Conservation (phyloP, 2,329 filamentous ascomycete genomes). For the Orbilia blumenaviensis region DNA sequence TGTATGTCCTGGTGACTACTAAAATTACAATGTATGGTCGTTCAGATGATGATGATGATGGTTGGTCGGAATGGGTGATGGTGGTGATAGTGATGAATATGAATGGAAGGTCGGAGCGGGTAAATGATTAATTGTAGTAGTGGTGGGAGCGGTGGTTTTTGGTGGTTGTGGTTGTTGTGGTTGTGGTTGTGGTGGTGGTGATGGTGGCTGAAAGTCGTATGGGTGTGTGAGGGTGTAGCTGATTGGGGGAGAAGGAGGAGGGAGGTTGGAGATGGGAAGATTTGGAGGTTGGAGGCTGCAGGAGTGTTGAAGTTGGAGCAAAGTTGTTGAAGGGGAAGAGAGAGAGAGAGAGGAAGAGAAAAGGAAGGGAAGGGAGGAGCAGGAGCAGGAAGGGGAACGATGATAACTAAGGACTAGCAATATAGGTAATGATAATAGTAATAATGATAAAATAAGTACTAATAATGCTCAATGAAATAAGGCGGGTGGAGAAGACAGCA, state of each 20-base stretch:
- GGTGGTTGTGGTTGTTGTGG: not conserved
- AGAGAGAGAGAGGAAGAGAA: not conserved
- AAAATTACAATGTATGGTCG: too few relatives aligned
- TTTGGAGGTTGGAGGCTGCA: not conserved
- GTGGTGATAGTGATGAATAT: not conserved
- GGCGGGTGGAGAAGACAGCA: not conserved
- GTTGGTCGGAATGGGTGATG: not conserved
- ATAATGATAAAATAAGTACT: not conserved
- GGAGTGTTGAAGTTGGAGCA: not conserved
- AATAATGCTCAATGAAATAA: too few relatives aligned
- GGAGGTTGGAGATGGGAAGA: not conserved
- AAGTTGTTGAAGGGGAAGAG: not conserved
- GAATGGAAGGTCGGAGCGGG: too few relatives aligned
- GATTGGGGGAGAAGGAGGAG: not conserved
- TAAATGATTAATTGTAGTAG: too few relatives aligned
- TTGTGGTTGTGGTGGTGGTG: not conserved
- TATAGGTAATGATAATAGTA: not conserved
- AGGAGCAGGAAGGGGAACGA: too few relatives aligned
- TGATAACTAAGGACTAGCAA: not conserved
- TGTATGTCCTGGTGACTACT: too few relatives aligned
- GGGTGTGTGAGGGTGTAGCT: not conserved
- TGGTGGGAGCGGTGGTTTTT: too few relatives aligned
- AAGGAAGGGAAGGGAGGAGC: not conserved
- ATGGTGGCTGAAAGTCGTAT: not conserved
- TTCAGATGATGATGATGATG: not conserved